Conservation (phyloP, 371 early-diverging fungal genomes). For the Lichtheimia corymbifera region DNA sequence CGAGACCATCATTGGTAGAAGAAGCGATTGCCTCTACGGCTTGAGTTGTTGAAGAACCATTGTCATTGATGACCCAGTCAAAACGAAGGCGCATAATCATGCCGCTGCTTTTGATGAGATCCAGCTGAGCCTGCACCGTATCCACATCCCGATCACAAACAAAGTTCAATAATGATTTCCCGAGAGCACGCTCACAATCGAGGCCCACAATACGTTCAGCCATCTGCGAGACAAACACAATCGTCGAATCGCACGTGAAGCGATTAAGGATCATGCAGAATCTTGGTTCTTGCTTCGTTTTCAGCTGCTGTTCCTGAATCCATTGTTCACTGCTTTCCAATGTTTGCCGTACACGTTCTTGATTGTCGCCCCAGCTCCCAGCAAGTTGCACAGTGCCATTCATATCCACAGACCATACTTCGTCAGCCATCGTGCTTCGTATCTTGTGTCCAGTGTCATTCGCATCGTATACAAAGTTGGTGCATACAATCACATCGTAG, state of each 20-base stretch:
- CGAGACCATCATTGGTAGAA: constrained; percentile 51
- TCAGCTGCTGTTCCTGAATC: constrained; percentile 18
- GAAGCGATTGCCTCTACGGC: constrained; percentile 36
- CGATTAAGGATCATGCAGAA: constrained; percentile 43
- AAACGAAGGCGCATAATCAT: constrained; percentile 40
- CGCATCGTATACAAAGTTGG: constrained; percentile 25
- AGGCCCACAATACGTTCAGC: constrained; percentile 27
- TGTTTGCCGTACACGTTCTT: constrained; percentile 20
- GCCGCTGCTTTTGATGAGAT: constrained; percentile 27
- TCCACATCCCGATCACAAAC: constrained; percentile 26
- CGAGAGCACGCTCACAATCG: constrained; percentile 18
- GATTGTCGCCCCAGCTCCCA: constrained; percentile 32
- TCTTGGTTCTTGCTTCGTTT: constrained; percentile 19
- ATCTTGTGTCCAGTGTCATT: constrained; percentile 21
- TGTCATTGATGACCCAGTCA: constrained; percentile 32
- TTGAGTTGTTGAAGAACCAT: constrained; percentile 10
- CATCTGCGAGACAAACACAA: constrained; percentile 29
- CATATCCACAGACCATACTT: constrained; percentile 13
- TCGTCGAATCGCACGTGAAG: constrained; percentile 27
- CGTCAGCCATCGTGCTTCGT: constrained; percentile 31
- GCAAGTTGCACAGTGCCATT: constrained; percentile 25
- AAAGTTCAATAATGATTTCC: constrained; percentile 27
- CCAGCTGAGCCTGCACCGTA: constrained; percentile 22
- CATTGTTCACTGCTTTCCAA: constrained; percentile 19
- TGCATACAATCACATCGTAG: constrained; percentile 32